phyloP scores from a whole-genome alignment of 805 yeast species.

The Myxozyma kluyveri region DNA sequence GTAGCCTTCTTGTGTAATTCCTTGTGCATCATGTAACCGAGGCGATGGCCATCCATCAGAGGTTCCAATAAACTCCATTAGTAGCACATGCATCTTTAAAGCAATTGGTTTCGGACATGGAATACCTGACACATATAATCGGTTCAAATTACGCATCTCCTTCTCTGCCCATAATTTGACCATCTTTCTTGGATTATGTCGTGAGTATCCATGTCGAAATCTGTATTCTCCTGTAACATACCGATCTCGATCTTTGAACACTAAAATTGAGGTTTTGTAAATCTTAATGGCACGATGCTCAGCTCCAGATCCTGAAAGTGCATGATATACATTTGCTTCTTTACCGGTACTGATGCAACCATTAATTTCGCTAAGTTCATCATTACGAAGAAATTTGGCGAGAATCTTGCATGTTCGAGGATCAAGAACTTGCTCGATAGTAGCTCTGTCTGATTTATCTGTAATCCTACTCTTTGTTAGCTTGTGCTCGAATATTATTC shows the following conservation, averaged over 20 bases:
- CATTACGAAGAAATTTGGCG: conserved; percentile 76
- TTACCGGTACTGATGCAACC: conserved; percentile 97
- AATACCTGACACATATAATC: conserved; percentile 73
- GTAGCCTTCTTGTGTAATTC: conserved; percentile 52
- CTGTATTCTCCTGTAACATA: conserved; percentile 96
- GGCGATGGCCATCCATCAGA: conserved; percentile 85
- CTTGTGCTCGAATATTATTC: not conserved
- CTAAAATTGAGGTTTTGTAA: conserved; percentile 91
- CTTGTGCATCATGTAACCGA: conserved; percentile 60
- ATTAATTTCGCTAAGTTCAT: conserved; percentile 77
- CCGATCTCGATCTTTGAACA: conserved; percentile 94
- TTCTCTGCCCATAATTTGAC: conserved; percentile 98
- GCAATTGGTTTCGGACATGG: conserved; percentile 95
- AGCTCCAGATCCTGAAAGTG: conserved; percentile 41
- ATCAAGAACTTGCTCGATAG: conserved; percentile 94
- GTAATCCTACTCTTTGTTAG: conserved; percentile 27
- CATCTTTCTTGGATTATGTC: conserved; percentile 95
- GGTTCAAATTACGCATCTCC: conserved; percentile 87
- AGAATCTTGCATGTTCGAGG: conserved; percentile 87
- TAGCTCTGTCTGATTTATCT: conserved; percentile 91
- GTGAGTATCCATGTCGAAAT: conserved; percentile 77
- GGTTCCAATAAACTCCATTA: conserved; percentile 88
- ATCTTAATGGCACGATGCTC: conserved; percentile 83
- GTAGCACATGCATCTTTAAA: conserved; percentile 81
- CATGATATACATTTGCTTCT: conserved; percentile 97